Conservation (phyloP, 345 rosid genomes). For the Boechera stricta region DNA sequence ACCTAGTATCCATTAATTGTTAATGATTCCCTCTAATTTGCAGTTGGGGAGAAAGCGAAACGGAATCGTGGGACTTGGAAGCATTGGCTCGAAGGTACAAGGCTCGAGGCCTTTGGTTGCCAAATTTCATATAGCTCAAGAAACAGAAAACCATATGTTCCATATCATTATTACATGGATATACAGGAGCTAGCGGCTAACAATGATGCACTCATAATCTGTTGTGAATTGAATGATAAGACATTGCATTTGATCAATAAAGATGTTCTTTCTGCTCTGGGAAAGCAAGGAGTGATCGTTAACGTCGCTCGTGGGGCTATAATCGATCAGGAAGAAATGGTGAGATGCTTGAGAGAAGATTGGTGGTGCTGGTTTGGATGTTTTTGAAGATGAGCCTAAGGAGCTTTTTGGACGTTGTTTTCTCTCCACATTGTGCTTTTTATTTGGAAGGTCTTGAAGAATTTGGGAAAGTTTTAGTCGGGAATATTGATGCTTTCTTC, state of each 20-base stretch:
- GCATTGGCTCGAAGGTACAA: background rate
- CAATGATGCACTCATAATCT: background rate
- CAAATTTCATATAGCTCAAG: slow-evolving; percentile 1
- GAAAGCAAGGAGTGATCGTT: slow-evolving; percentile 12
- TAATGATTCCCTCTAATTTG: background rate
- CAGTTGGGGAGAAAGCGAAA: slow-evolving; percentile 18
- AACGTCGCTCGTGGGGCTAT: slow-evolving; percentile 11
- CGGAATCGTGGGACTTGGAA: background rate
- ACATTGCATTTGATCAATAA: background rate
- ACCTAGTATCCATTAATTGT: background rate
- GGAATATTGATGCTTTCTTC: slow-evolving; percentile 1
- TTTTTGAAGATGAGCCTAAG: slow-evolving; percentile 6
- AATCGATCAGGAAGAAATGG: background rate
- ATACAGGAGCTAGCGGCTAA: background rate
- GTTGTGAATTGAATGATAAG: background rate
- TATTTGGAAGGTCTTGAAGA: background rate
- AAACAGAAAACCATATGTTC: background rate
- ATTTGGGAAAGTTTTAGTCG: background rate
- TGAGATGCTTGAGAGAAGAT: slow-evolving; percentile 12
- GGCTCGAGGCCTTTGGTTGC: slow-evolving; percentile 7
- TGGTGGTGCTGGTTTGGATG: slow-evolving; percentile 20
- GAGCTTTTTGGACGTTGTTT: slow-evolving; percentile 10
- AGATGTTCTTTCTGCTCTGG: background rate
- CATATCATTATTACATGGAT: background rate
- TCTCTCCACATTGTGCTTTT: slow-evolving; percentile 4